A percentile compares a stretch with the other conserved stretches of the same genome.
These are phyloP conservation scores for Beauveria varroae DNA, from an alignment of 2,329 filamentous ascomycete genomes.

Conservation along the genomic window DNA sequence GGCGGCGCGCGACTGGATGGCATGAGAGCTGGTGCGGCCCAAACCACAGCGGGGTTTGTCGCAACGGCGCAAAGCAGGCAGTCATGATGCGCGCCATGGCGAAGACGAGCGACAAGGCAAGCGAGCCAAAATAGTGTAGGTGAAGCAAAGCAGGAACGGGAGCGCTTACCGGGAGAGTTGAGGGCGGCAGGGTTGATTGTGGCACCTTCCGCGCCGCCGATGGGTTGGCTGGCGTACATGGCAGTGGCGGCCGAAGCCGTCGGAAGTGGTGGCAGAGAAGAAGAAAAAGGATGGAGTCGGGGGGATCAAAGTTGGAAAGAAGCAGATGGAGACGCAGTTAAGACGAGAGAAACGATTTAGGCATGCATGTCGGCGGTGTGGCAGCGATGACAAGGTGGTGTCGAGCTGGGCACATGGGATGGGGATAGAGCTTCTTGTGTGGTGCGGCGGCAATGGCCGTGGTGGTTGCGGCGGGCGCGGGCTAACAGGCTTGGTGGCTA, in stretches of 20 bases:
- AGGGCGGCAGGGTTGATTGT: slow-evolving; percentile 88
- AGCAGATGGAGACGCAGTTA: slow-evolving; percentile 1
- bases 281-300: background rate
- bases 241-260: slow-evolving; percentile 16
- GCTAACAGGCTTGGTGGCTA: slow-evolving; percentile 1
- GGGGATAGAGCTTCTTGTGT: slow-evolving; percentile 8
- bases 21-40: background rate
- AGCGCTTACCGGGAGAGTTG: slow-evolving; percentile 64
- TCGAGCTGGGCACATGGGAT: slow-evolving; percentile 13
- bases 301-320: background rate
- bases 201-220: slow-evolving; percentile 73
- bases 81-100: slow-evolving; percentile 5
- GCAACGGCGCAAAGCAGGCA: slow-evolving; percentile 4
- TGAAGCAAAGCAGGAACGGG: slow-evolving; percentile 9
- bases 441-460: slow-evolving; percentile 11
- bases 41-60: background rate
- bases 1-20: background rate
- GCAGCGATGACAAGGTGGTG: slow-evolving; percentile 8
- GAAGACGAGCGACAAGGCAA: slow-evolving; percentile 12
- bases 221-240: slow-evolving; percentile 43
- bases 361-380: slow-evolving; percentile 10
- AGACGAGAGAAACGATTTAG: background rate
- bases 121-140: slow-evolving; percentile 4
- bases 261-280: slow-evolving; percentile 16
- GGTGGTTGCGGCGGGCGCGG: slow-evolving; percentile 4